Percentiles rank a stretch among this genome's conserved stretches.
These are phyloP conservation scores for Sugiyamaella lignohabitans DNA, from an alignment of 805 yeast genomes.

Conservation along the genomic window DNA sequence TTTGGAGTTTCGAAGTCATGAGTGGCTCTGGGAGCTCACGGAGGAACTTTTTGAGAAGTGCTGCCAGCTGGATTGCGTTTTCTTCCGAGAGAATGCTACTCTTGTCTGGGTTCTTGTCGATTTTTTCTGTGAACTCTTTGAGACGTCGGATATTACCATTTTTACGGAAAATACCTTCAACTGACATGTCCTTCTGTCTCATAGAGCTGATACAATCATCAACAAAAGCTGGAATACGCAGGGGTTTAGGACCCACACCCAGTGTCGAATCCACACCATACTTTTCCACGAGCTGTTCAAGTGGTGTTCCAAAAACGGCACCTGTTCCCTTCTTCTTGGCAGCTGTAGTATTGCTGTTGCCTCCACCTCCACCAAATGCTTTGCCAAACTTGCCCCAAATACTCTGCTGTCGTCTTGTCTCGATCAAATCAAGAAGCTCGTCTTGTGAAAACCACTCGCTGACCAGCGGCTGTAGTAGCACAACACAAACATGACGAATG, in stretches of 20 bases:
- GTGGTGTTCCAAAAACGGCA: constrained; percentile 69
- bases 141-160: constrained; percentile 89
- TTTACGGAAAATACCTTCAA: constrained; percentile 90
- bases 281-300: constrained; percentile 57
- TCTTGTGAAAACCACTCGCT: constrained; percentile 32
- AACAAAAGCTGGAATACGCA: constrained; percentile 75
- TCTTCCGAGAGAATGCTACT: constrained; percentile 68
- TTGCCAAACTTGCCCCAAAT: constrained; percentile 43
- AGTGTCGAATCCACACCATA: constrained; percentile 79
- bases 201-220: constrained; percentile 82
- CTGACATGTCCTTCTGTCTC: constrained; percentile 87
- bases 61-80: constrained; percentile 87
- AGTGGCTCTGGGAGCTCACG: constrained; percentile 92
- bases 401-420: constrained; percentile 33
- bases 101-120: constrained; percentile 66
- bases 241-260: constrained; percentile 74
- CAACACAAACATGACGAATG: constrained; percentile 50
- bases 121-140: constrained; percentile 61
- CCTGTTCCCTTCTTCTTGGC: constrained; percentile 28
- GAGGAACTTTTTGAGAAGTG: constrained; percentile 81
- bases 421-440: constrained; percentile 36
- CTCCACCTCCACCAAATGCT: constrained; percentile 29
- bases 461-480: constrained; percentile 38
- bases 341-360: constrained; percentile 12
- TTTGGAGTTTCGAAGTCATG: constrained; percentile 67